Conservation (phyloP, 2,329 filamentous ascomycete species). For the Coleophoma cylindrospora region DNA sequence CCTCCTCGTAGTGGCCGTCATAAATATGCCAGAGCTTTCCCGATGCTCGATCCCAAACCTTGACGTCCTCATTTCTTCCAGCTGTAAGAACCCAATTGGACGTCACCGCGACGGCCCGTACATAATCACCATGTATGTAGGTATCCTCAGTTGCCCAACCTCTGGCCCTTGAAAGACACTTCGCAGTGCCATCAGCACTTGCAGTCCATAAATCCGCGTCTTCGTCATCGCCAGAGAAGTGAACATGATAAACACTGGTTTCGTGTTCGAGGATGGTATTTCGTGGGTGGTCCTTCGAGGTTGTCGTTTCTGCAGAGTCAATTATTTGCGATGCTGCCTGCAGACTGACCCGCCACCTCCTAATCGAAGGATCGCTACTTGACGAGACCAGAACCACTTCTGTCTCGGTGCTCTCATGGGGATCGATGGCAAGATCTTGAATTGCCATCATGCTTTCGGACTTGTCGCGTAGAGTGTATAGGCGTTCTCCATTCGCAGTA, state of each 20-base stretch:
- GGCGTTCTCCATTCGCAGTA: slow-evolving; percentile 55
- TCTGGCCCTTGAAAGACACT: slow-evolving; percentile 66
- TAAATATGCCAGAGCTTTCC: slow-evolving; percentile 71
- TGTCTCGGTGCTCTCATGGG: slow-evolving; percentile 45
- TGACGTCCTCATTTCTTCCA: slow-evolving; percentile 85
- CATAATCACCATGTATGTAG: slow-evolving; percentile 82
- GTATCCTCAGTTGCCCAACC: slow-evolving; percentile 68
- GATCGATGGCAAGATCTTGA: slow-evolving; percentile 74
- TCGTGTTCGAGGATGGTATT: slow-evolving; percentile 73
- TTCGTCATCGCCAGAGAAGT: slow-evolving; percentile 59
- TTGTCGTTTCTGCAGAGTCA: slow-evolving; percentile 29
- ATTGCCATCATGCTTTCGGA: slow-evolving; percentile 68
- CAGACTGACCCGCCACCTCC: slow-evolving; percentile 64
- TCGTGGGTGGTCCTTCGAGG: slow-evolving; percentile 24
- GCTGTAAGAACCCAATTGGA: slow-evolving; percentile 80
- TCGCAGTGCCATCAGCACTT: slow-evolving; percentile 83
- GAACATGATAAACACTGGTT: slow-evolving; percentile 79
- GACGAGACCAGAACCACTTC: slow-evolving; percentile 67
- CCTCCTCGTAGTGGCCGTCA: slow-evolving; percentile 86
- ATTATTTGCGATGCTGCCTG: slow-evolving; percentile 48
- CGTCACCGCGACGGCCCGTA: slow-evolving; percentile 72
- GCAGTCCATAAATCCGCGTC: slow-evolving; percentile 82
- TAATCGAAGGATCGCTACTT: slow-evolving; percentile 74
- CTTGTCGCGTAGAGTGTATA: slow-evolving; percentile 77
- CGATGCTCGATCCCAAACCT: slow-evolving; percentile 76